Percentiles rank a stretch among this genome's conserved stretches.
Evolutionary conservation across 768 basidiomycete species (phyloP).

Genomic region (Harrya chromipes): DNA sequence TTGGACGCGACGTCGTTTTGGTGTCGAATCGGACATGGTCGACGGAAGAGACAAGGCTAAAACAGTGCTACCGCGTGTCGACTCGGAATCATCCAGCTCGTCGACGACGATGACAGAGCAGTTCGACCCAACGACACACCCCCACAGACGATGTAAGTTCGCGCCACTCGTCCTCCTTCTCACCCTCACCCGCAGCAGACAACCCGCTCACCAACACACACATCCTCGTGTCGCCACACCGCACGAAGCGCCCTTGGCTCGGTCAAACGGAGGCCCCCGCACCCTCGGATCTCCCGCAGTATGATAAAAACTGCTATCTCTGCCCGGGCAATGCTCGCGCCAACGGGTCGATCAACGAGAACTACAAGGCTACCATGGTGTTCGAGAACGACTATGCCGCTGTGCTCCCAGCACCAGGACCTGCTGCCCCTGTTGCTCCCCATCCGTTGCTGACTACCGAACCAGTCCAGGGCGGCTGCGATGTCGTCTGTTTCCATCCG

Average conservation of each 20-base stretch:
- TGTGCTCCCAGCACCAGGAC: conserved; percentile 61
- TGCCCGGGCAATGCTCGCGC: conserved; percentile 83
- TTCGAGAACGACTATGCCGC: conserved; percentile 88
- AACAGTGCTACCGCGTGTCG: background rate
- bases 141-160: conserved; percentile 66
- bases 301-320: conserved; percentile 78
- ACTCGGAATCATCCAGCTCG: too few relatives aligned
- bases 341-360: conserved; percentile 65
- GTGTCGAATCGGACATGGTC: conserved; percentile 30
- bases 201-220: conserved; percentile 79
- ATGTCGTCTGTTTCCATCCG: conserved; percentile 85
- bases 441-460: conserved; percentile 63
- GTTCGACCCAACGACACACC: conserved; percentile 61
- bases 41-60: background rate
- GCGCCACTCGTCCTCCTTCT: background rate
- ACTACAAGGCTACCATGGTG: conserved; percentile 62
- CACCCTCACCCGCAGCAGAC: conserved; percentile 40
- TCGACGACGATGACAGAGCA: conserved; percentile 20
- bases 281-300: conserved; percentile 47
- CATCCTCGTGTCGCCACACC: conserved; percentile 85
- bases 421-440: conserved; percentile 44
- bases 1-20: conserved; percentile 51
- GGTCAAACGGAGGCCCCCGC: conserved; percentile 78
- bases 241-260: conserved; percentile 87
- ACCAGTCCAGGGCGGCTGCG: conserved; percentile 80